Evolutionary conservation across 345 rosid genomes (phyloP).

Genomic region (Cochlearia excelsa): DNA sequence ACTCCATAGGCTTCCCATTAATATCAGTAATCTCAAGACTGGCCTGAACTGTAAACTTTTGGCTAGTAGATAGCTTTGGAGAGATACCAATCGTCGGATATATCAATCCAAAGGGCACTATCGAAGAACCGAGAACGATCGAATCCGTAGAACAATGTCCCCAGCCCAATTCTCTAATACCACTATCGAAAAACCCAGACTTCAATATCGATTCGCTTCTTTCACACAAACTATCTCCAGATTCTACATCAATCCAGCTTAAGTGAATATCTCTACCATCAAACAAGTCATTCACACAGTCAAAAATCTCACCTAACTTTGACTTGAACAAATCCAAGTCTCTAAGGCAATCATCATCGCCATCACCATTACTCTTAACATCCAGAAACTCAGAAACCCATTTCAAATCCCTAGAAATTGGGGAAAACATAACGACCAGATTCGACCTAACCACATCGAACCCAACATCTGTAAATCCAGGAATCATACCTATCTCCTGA

Average conservation of each 20-base stretch:
- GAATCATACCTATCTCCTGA: slow-evolving; percentile 38
- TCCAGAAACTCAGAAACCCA: slow-evolving; percentile 50
- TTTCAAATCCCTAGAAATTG: slow-evolving; percentile 40
- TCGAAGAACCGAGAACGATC: slow-evolving; percentile 52
- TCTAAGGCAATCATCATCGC: slow-evolving; percentile 37
- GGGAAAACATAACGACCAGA: slow-evolving; percentile 75
- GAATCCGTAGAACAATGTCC: slow-evolving; percentile 78
- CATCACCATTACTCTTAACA: slow-evolving; percentile 37
- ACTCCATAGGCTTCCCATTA: slow-evolving; percentile 65
- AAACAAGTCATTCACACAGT: slow-evolving; percentile 54
- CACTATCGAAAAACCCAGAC: slow-evolving; percentile 45
- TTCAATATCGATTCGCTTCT: slow-evolving; percentile 25
- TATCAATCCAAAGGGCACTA: slow-evolving; percentile 77
- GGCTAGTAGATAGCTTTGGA: slow-evolving; percentile 29
- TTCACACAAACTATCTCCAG: slow-evolving; percentile 33
- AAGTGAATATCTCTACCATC: slow-evolving; percentile 67
- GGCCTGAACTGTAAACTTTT: slow-evolving; percentile 38
- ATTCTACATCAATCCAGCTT: slow-evolving; percentile 70
- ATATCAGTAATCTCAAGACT: slow-evolving; percentile 73
- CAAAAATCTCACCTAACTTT: slow-evolving; percentile 47
- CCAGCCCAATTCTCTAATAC: slow-evolving; percentile 72
- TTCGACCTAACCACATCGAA: slow-evolving; percentile 48
- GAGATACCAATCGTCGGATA: slow-evolving; percentile 62
- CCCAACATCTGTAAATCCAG: slow-evolving; percentile 28
- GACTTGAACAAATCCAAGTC: slow-evolving; percentile 38